These are phyloP conservation scores for Theileria annulata DNA, from an alignment of 169 alveolate genomes.

Conservation along the genomic window DNA sequence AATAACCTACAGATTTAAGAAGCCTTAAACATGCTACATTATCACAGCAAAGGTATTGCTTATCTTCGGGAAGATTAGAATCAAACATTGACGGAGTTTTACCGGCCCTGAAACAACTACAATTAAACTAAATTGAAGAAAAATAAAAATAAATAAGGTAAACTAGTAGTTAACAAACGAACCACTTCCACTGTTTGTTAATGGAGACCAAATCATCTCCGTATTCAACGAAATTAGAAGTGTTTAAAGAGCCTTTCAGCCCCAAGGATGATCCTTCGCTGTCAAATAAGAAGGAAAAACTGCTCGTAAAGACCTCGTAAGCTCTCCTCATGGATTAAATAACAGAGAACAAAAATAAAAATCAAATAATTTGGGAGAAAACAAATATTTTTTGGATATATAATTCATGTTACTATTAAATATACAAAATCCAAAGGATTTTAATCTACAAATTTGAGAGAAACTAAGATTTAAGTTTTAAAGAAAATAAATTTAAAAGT, in stretches of 20 bases:
- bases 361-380: background rate
- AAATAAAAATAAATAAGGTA: background rate
- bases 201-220: slow-evolving; percentile 49
- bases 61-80: slow-evolving; percentile 28
- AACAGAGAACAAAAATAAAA: background rate
- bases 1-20: slow-evolving; percentile 8
- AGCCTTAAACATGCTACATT: slow-evolving; percentile 24
- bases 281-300: slow-evolving; percentile 35
- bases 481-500: background rate
- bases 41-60: slow-evolving; percentile 41
- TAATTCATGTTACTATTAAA: background rate
- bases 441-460: background rate
- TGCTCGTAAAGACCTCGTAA: slow-evolving; percentile 34
- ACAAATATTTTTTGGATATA: background rate
- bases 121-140: background rate
- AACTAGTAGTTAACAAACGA: background rate
- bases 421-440: background rate
- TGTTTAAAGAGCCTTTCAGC: slow-evolving; percentile 43
- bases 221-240: slow-evolving; percentile 31
- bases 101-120: slow-evolving; percentile 22
- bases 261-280: slow-evolving; percentile 24
- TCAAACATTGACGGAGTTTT: slow-evolving; percentile 6
- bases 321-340: slow-evolving; percentile 27
- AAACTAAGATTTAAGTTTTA: background rate
- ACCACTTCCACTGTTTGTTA: slow-evolving; percentile 57